Evolutionary conservation across 2,329 filamentous ascomycete genomes (phyloP), one percentile per base, ranked within the genome.

Genomic region (Colletotrichum nymphaeae): DNA sequence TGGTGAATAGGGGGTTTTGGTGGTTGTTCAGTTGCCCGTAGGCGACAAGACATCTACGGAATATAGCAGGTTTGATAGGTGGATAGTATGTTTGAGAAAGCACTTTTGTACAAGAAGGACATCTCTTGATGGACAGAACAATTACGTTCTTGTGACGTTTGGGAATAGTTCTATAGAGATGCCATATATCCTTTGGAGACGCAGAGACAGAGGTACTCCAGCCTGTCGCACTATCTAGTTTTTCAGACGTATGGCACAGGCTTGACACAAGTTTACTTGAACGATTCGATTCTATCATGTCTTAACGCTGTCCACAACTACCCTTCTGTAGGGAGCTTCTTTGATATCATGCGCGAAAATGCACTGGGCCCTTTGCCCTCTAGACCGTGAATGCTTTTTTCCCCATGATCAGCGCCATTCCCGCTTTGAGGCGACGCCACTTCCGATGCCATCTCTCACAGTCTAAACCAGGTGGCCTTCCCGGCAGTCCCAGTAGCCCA

Each of bases 321-420:
- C 24, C 67, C 42, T 14, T 70, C 42, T 59, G 24, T 73, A 55
- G 58, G 59, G 42, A 65, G 55, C 35, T 60, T 53, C 62, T 28
- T 59, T 64, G 28, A 59, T 42, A 60, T 24, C 58, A 70, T 60
- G 24, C 32, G 32, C 6, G 42, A 60, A 55, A 37, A 24, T 64
- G 59, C 53, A 56, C 53, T 19, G 32, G 46, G 30, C 24, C 49
- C 59, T 60, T 63, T 46, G 59, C 63, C n/a, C 12, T 53, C 55
- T 55, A 53, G 52, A 58, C 46, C 42, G 37, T 56, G 42, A 37
- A 65, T 52, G 26, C 22, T n/a, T 55, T 55, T 56, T 8, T n/a
- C 62, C 14, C 24, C 30, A 63, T 63, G 37, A 69, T 46, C 49
- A 60, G 53, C 59, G 30, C 59, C 66, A 22, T 46, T 46, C 26